phyloP scores from a whole-genome alignment of 768 basidiomycete genomes.

The Suillus lakei region DNA sequence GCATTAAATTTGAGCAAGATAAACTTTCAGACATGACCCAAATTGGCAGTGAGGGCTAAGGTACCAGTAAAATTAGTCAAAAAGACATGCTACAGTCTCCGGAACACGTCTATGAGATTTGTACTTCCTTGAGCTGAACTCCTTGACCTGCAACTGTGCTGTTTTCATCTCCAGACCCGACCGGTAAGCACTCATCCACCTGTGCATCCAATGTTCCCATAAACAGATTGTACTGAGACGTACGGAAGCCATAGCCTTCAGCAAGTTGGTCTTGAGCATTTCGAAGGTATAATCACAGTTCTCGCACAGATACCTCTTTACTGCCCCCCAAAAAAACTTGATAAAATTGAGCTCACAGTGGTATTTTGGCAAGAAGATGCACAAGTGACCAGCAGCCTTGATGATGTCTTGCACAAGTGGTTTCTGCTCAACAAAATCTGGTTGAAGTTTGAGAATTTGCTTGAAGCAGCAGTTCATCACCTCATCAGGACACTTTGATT shows the following conservation, averaged over 20 bases:
- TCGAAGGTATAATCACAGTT: conserved; percentile 32
- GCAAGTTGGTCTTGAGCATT: conserved; percentile 30
- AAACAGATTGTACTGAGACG: conserved; percentile 14
- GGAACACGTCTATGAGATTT: conserved; percentile 14
- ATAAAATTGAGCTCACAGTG: conserved; percentile 34
- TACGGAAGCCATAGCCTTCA: conserved; percentile 20
- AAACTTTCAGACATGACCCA: conserved; percentile 1
- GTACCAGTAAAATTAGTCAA: conserved; percentile 5
- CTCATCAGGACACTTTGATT: conserved; percentile 2
- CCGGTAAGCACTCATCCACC: conserved; percentile 22
- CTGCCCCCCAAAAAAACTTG: conserved; percentile 32
- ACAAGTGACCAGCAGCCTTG: conserved; percentile 31
- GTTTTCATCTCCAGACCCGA: conserved; percentile 13
- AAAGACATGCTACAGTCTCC: conserved; percentile 5
- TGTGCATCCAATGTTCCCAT: conserved; percentile 20
- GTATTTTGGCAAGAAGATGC: conserved; percentile 33
- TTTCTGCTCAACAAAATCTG: conserved; percentile 31
- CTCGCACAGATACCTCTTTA: conserved; percentile 28
- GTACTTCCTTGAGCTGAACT: conserved; percentile 19
- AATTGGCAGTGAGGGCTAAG: conserved; percentile 14
- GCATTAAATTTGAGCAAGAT: conserved; percentile 18
- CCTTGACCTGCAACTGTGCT: conserved; percentile 18
- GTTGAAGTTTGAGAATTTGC: conserved; percentile 29
- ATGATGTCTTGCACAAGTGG: conserved; percentile 28
- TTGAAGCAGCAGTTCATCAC: conserved; percentile 32